Evolutionary conservation across 768 basidiomycete species (phyloP).

Genomic region (Leccinum longicurvipes): DNA sequence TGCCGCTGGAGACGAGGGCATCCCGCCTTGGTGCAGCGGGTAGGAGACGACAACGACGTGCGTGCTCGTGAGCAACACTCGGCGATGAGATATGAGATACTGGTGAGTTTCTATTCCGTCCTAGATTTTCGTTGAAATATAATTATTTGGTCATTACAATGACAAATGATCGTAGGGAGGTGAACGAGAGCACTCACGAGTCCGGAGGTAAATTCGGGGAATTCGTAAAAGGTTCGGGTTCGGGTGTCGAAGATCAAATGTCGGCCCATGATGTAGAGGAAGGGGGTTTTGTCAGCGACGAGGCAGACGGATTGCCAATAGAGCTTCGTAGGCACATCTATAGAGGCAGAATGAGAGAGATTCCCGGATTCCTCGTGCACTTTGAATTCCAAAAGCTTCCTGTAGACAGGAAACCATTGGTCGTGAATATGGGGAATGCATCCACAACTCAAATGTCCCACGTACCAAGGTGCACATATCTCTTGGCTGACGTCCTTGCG

Average conservation of each 20-base stretch:
- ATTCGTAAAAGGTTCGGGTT: not conserved
- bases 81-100: not conserved
- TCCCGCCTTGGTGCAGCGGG: not conserved
- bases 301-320: not conserved
- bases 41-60: constrained; percentile 2
- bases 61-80: constrained; percentile 1
- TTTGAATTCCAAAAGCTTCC: constrained; percentile 2
- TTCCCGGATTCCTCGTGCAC: not conserved
- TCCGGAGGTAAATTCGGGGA: not conserved
- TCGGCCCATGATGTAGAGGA: not conserved
- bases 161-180: not conserved
- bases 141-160: not conserved
- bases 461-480: not conserved
- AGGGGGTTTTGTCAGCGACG: not conserved
- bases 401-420: not conserved
- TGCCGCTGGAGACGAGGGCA: not conserved
- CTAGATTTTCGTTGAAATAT: not conserved
- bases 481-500: not conserved
- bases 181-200: not conserved
- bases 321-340: not conserved
- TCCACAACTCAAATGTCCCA: not conserved
- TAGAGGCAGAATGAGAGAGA: not conserved
- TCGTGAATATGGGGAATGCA: not conserved
- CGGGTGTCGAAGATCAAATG: not conserved
- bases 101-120: not conserved